These are phyloP conservation scores for Bombardia bombarda DNA, from an alignment of 495 filamentous ascomycete species.

Conservation along the genomic window DNA sequence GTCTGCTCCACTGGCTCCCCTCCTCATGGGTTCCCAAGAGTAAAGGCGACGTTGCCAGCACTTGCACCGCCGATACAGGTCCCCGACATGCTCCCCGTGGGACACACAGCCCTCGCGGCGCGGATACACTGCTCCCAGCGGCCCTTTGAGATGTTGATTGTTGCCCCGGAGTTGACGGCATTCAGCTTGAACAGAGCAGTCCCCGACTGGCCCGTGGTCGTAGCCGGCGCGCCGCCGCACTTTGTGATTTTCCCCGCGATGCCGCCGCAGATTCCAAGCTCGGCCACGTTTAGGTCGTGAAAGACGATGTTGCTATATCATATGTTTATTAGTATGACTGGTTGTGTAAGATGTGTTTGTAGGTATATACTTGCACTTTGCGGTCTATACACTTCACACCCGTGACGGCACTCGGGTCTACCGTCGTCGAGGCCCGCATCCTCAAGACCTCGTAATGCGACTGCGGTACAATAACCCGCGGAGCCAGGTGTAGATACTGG, in stretches of 20 bases:
- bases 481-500: constrained; percentile 8
- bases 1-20: no score
- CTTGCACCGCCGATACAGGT: constrained; percentile 44
- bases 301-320: constrained; percentile 37
- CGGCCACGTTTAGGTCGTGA: constrained; percentile 46
- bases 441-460: constrained; percentile 28
- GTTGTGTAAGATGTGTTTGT: not conserved
- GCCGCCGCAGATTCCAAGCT: constrained; percentile 46
- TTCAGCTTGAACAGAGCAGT: constrained; percentile 40
- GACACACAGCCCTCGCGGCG: constrained; percentile 41
- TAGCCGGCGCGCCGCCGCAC: constrained; percentile 30
- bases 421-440: constrained; percentile 20
- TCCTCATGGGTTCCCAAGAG: constrained; percentile 22
- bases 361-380: constrained; percentile 20
- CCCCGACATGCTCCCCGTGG: constrained; percentile 33
- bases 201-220: constrained; percentile 34
- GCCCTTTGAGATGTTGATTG: constrained; percentile 42
- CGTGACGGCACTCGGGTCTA: constrained; percentile 28
- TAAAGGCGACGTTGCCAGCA: constrained; percentile 39
- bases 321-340: not conserved
- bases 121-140: constrained; percentile 43
- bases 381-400: constrained; percentile 27
- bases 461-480: constrained; percentile 20
- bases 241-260: constrained; percentile 37
- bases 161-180: constrained; percentile 25